Base-by-base conservation (phyloP, 2,329 filamentous ascomycete genomes). In the Fusarium verrucosum region DNA sequence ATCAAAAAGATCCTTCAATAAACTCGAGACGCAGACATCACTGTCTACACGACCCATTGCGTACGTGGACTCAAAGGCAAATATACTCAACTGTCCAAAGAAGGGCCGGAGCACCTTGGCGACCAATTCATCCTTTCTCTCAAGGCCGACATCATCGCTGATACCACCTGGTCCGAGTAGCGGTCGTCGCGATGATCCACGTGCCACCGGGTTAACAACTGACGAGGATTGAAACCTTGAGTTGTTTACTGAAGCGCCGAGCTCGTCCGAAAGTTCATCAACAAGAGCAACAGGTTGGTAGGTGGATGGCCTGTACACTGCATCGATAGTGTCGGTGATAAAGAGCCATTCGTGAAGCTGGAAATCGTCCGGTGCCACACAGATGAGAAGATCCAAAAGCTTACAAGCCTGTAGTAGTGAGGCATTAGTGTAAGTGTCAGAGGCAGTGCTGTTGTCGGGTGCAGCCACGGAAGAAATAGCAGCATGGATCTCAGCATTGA, bases 291-390 rank as follows among this genome's bases (percentile, higher is more conserved):
- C 81, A 2, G 92, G 85, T 59, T 88, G 84, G 78, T 89, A 89
- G 47, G 82, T 80, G 14, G 87, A 79, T 1, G 92, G 89, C 13
- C 91, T 88, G 77, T 99, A 96, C 30, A 99, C 91, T 2, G 95
- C 94, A 71, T 99, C 95, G 65, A 97, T 94, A 14, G 94, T 98
- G 77, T 99, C 95, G 3, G 93, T 96, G 52, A 99, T 89, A 76
- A 97, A 99, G 5, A 98, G 86, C 95, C 95, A 99, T 80, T 97
- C 92, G 72, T 96, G 90, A n/a, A 98, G 85, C 76, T 98, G 95
- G 78, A 98, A 99, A 75, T 99, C 95, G 69, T 99, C 95, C 0
- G 94, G 94, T 6, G 91, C 90, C 9, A 94, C 83, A 38, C 92
- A 89, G 14, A 98, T 85, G n/a, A 99, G 82, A 19, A 93, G 82